Evolutionary conservation across 139 green algal species (phyloP), one percentile per base, ranked within the genome.

Genomic region (Coelastrella sp.): DNA sequence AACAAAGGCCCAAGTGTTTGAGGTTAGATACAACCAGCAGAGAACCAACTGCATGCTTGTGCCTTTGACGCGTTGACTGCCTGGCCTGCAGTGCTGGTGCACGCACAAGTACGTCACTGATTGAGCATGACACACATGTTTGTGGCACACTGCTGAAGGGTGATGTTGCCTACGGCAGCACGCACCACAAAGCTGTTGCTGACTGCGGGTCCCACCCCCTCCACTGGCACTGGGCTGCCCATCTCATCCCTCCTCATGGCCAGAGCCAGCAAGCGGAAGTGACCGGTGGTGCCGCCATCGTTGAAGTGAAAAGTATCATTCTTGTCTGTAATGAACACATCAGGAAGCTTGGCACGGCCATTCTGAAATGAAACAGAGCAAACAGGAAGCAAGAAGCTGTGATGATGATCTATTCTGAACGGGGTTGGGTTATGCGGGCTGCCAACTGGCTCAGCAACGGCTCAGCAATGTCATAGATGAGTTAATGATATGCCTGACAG

Each of bases 221-320:
- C 91, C 25, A 94, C 14, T 0, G 90, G 22, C 75, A 68, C 63
- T 11, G 88, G 74, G 8, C 84, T 60, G 56, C 93, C 91, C 25
- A 80, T 73, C 65, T 91, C 82, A 63, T 94, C 92, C 4, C 91
- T 80, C 91, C 91, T 82, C 57, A 94, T 80, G 0, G 84, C 92
- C 10, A 86, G 84, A 0, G 88, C 93, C 87, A 95, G 90, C 22
- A 95, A 78, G 19, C 92, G 73, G 90, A 95, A 95, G 56, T 83
- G 85, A 78, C 85, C 49, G 49, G 90, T 93, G 22, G 92, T 93
- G 85, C 78, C 78, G 58, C 91, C 90, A 25, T 78, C 58, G 68
- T 93, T 85, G 35, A 92, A 70, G 80, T 94, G 91, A 65, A 93
- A 94, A 0, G 93, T 94, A 89, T 95, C 93, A 65, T 94, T 94